phyloP scores from a whole-genome alignment of 1,139 yeast genomes.

The Yamadazyma buinensis region DNA sequence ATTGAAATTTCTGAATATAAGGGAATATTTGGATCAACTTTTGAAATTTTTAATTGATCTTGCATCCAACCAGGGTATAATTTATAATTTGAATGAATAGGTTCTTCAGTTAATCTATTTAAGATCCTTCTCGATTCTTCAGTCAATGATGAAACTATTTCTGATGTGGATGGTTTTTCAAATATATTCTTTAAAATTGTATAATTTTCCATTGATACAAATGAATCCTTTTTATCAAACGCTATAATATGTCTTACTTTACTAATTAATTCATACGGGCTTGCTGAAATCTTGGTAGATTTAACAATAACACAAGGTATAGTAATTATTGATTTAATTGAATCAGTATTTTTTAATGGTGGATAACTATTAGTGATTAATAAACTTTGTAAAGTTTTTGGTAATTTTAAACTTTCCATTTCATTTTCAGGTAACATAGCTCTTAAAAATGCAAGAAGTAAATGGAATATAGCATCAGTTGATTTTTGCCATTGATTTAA shows the following conservation, averaged over 20 bases:
- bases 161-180: slow-evolving; percentile 52
- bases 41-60: slow-evolving; percentile 11
- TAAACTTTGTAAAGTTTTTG: slow-evolving; percentile 60
- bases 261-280: slow-evolving; percentile 40
- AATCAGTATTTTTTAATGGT: slow-evolving; percentile 41
- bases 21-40: slow-evolving; percentile 30
- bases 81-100: slow-evolving; percentile 35
- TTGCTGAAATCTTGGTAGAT: slow-evolving; percentile 56
- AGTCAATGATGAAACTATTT: slow-evolving; percentile 63
- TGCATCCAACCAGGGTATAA: slow-evolving; percentile 46
- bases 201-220: slow-evolving; percentile 75
- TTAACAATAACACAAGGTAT: slow-evolving; percentile 62
- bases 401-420: slow-evolving; percentile 53
- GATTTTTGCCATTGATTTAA: slow-evolving; percentile 75
- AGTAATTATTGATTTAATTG: slow-evolving; percentile 36
- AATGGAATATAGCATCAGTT: slow-evolving; percentile 82
- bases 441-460: slow-evolving; percentile 71
- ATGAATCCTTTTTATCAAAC: slow-evolving; percentile 67
- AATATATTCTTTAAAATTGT: slow-evolving; percentile 71
- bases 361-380: slow-evolving; percentile 65
- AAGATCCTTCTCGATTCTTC: slow-evolving; percentile 71
- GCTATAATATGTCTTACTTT: slow-evolving; percentile 63
- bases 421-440: slow-evolving; percentile 72
- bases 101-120: slow-evolving; percentile 49
- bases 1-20: slow-evolving; percentile 49